Conservation (phyloP, 352 stramenopile genomes). For the Pythium myriotylum region DNA sequence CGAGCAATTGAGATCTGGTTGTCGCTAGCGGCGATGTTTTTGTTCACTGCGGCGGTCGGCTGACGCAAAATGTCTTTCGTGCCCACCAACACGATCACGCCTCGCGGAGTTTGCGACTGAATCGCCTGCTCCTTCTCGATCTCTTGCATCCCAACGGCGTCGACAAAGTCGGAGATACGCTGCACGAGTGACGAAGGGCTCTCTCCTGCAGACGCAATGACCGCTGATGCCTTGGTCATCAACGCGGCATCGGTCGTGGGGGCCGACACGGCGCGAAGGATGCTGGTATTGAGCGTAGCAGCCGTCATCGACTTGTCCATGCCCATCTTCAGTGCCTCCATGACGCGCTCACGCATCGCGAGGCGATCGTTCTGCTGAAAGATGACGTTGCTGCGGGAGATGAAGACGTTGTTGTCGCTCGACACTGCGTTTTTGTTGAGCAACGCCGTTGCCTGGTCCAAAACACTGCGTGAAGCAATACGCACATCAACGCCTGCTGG, state of each 20-base stretch:
- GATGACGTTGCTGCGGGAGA: conserved; percentile 27
- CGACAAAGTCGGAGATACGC: conserved; percentile 18
- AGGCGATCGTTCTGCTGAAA: conserved; percentile 29
- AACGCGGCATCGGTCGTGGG: conserved; percentile 22
- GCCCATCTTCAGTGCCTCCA: conserved; percentile 1
- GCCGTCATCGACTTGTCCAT: background rate
- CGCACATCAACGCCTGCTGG: background rate
- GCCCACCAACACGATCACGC: conserved; percentile 12
- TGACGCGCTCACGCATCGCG: conserved; percentile 15
- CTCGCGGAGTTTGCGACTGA: background rate
- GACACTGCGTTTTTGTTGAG: conserved; percentile 37
- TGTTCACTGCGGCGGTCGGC: conserved; percentile 26
- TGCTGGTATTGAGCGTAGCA: conserved; percentile 1
- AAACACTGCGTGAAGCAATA: conserved; percentile 15
- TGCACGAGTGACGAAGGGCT: background rate
- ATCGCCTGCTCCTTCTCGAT: conserved; percentile 7
- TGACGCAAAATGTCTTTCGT: conserved; percentile 29
- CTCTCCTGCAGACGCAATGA: conserved; percentile 25
- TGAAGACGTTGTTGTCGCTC: conserved; percentile 34
- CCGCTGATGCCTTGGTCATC: conserved; percentile 31
- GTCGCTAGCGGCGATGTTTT: conserved; percentile 26
- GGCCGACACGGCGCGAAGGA: conserved; percentile 16
- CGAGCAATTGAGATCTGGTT: conserved; percentile 20
- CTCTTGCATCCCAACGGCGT: conserved; percentile 3
- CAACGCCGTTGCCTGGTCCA: conserved; percentile 26